phyloP scores from a whole-genome alignment of 441 rosid species.

The Populus hybrid region DNA sequence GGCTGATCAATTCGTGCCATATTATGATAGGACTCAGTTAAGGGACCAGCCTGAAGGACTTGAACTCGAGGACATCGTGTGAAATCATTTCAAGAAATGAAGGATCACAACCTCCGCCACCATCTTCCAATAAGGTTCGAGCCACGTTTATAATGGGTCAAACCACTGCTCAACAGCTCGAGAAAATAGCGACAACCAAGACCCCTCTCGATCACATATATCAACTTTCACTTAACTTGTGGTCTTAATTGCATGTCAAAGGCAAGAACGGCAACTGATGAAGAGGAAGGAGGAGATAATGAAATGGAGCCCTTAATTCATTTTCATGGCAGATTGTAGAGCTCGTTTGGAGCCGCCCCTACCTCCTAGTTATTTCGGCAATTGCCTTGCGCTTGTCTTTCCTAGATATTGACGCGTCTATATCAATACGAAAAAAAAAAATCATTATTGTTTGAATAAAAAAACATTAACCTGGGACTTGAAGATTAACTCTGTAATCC shows the following conservation, averaged over 20 bases:
- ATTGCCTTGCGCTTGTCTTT: neutral
- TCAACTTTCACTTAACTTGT: neutral
- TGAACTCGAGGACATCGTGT: neutral
- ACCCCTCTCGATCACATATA: neutral
- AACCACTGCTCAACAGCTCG: conserved; percentile 11
- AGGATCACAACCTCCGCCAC: neutral
- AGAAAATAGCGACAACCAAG: neutral
- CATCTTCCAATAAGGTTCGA: conserved; percentile 11
- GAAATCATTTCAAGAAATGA: neutral
- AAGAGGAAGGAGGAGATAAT: neutral
- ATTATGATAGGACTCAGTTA: neutral
- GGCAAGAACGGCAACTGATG: neutral
- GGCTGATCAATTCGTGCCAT: conserved; percentile 1
- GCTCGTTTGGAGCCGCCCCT: conserved; percentile 5
- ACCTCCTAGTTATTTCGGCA: conserved; percentile 16
- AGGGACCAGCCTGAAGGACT: conserved; percentile 13
- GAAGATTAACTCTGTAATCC: no score
- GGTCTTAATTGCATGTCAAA: conserved; percentile 1
- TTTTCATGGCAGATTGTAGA: conserved; percentile 16
- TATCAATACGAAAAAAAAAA: no score
- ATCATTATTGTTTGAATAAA: no score
- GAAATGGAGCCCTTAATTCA: neutral
- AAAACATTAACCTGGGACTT: no score
- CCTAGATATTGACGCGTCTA: no score
- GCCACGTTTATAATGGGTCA: conserved; percentile 16